These are phyloP conservation scores for Angomonas ambiguus DNA, from an alignment of 208 protist species.

Conservation along the genomic window DNA sequence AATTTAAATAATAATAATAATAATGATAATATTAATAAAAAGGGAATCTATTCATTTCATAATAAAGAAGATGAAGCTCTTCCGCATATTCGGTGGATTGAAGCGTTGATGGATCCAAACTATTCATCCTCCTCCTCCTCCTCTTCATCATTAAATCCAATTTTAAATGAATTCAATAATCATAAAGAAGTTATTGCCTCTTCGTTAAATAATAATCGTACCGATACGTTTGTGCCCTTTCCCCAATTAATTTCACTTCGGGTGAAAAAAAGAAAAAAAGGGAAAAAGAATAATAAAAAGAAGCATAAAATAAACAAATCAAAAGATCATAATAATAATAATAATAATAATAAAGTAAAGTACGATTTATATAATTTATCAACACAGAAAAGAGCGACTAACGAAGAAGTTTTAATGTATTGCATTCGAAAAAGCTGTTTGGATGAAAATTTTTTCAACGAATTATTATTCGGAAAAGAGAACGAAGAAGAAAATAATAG, in stretches of 20 bases:
- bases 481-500: neutral
- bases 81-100: conserved; percentile 58
- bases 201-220: conserved; percentile 21
- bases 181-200: no score
- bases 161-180: no score
- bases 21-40: no score
- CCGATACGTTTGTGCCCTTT: conserved; percentile 53
- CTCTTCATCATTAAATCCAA: no score
- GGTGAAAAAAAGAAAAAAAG: conserved; percentile 11
- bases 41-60: no score
- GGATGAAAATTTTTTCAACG: conserved; percentile 1
- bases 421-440: conserved; percentile 63
- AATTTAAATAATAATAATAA: conserved; percentile 2
- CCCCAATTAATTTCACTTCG: conserved; percentile 31
- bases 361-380: conserved; percentile 57
- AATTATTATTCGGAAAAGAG: neutral
- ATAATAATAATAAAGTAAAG: conserved; percentile 6
- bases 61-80: conserved; percentile 37
- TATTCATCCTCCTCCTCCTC: no score
- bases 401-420: conserved; percentile 53
- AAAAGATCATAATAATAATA: neutral
- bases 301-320: conserved; percentile 10
- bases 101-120: conserved; percentile 33
- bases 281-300: neutral
- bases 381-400: conserved; percentile 45